These are phyloP conservation scores for Heterobasidion parviporum DNA, from an alignment of 1,284 basidiomycete species.

Conservation along the genomic window DNA sequence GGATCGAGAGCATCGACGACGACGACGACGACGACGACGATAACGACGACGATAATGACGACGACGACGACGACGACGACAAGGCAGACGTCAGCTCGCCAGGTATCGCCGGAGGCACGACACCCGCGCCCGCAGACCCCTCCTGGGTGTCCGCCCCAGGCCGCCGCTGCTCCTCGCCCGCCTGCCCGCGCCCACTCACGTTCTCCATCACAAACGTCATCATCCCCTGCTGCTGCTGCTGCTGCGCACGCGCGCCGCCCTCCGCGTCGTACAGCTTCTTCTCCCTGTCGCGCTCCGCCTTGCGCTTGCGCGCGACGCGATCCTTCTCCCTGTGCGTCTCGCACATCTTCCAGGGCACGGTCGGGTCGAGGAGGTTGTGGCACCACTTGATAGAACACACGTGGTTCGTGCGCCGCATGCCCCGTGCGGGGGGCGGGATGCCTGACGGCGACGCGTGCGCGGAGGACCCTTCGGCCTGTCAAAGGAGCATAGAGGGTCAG, in stretches of 20 bases:
- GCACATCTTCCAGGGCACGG: slow-evolving; percentile 37
- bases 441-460: not conserved
- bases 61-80: not conserved
- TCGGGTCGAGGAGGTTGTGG: slow-evolving; percentile 33
- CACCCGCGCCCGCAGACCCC: not conserved
- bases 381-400: slow-evolving; percentile 34
- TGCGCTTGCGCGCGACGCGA: slow-evolving; percentile 22
- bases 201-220: not conserved
- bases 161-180: not conserved
- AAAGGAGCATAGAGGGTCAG: not conserved
- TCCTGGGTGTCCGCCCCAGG: not conserved
- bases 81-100: not conserved
- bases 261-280: slow-evolving; percentile 6
- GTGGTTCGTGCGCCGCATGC: slow-evolving; percentile 8
- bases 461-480: not conserved
- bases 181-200: not conserved
- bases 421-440: not conserved
- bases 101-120: not conserved
- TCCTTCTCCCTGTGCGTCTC: slow-evolving; percentile 31
- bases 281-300: slow-evolving; percentile 20
- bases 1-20: not conserved
- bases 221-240: not conserved
- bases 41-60: no score
- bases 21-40: no score
- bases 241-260: not conserved